Conservation (phyloP, 2,329 filamentous ascomycete genomes). For the Seiridium cupressi region DNA sequence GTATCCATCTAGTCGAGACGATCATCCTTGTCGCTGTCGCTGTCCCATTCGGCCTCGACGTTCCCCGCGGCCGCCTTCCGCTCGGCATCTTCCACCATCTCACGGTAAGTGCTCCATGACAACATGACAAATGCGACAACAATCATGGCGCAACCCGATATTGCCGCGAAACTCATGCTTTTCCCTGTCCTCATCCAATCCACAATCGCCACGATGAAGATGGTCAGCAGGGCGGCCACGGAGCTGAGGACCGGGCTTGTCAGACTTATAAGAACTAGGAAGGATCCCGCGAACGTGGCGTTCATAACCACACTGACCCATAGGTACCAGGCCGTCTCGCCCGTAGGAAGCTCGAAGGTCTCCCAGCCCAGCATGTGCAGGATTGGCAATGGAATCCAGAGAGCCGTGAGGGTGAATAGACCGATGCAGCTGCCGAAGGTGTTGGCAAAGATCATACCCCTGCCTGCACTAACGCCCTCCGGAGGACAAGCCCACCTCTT, state of each 20-base stretch:
- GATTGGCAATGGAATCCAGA: conserved; percentile 90
- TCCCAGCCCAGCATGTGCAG: conserved; percentile 79
- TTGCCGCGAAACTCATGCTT: conserved; percentile 70
- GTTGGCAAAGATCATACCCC: conserved; percentile 96
- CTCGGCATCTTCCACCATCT: conserved; percentile 82
- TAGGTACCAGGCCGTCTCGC: conserved; percentile 77
- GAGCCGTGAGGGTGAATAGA: conserved; percentile 76
- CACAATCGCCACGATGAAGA: conserved; percentile 91
- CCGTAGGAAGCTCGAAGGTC: conserved; percentile 76
- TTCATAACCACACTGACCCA: conserved; percentile 80
- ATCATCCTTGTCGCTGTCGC: conserved; percentile 42
- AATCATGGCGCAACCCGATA: conserved; percentile 83
- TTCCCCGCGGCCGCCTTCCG: conserved; percentile 44
- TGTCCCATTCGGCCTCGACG: conserved; percentile 36
- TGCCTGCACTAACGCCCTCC: conserved; percentile 77
- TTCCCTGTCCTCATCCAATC: conserved; percentile 85
- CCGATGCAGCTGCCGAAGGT: conserved; percentile 88
- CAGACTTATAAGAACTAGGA: conserved; percentile 87
- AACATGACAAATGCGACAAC: conserved; percentile 84
- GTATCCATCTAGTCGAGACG: background rate
- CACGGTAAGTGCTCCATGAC: conserved; percentile 87
- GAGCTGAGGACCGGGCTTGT: conserved; percentile 91
- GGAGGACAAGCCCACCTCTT: conserved; percentile 92
- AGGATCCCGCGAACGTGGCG: conserved; percentile 88
- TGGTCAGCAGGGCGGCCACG: conserved; percentile 90